Evolutionary conservation across 139 green algal genomes (phyloP).

Genomic region (Dunaliella primolecta): DNA sequence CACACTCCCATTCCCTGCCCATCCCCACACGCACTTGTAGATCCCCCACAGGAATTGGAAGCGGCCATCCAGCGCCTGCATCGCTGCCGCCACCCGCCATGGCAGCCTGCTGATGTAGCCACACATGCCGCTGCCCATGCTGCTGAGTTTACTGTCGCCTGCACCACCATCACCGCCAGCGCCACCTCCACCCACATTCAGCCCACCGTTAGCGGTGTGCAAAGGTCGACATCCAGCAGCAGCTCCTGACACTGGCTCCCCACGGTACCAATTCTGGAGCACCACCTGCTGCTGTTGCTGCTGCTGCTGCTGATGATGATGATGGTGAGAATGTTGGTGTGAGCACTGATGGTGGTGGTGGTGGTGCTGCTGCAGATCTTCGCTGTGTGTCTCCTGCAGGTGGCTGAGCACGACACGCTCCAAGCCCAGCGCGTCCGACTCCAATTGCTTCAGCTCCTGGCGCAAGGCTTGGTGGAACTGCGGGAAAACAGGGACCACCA

Average conservation of each 20-base stretch:
- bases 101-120: slow-evolving; percentile 14
- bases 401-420: slow-evolving; percentile 32
- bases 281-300: slow-evolving; percentile 17
- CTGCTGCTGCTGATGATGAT: not conserved
- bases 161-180: not conserved
- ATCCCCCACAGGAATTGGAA: slow-evolving; percentile 89
- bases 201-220: not conserved
- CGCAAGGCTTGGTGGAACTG: slow-evolving; percentile 77
- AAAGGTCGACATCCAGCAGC: too few species aligned
- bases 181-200: not conserved
- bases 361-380: slow-evolving; percentile 5
- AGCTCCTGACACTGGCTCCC: too few species aligned
- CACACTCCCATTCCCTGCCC: slow-evolving; percentile 2
- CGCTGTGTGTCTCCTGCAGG: not conserved
- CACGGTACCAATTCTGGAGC: not conserved
- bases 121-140: slow-evolving; percentile 1
- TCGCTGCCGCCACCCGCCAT: slow-evolving; percentile 7
- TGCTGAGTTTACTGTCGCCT: not conserved
- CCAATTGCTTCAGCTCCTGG: slow-evolving; percentile 83
- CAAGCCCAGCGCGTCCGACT: slow-evolving; percentile 62
- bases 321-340: slow-evolving; percentile 8
- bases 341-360: slow-evolving; percentile 8
- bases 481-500: too few species aligned
- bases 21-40: slow-evolving; percentile 31
- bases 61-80: slow-evolving; percentile 79